Evolutionary conservation across 2,329 filamentous ascomycete genomes (phyloP).

Genomic region (Exophiala dermatitidis): DNA sequence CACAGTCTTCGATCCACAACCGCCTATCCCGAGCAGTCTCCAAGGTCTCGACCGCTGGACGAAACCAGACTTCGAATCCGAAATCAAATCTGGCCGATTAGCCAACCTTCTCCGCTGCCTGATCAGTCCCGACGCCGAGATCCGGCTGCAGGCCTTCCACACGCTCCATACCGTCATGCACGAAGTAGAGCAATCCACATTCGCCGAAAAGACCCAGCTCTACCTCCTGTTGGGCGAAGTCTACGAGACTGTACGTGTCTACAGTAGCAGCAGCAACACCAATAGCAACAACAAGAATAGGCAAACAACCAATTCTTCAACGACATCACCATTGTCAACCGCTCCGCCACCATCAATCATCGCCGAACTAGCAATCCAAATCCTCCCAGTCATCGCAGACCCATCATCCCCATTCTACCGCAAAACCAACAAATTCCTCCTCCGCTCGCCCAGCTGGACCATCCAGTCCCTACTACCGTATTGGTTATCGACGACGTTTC

Average conservation of each 20-base stretch:
- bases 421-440: constrained; percentile 79
- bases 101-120: constrained; percentile 66
- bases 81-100: constrained; percentile 66
- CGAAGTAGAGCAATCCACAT: constrained; percentile 53
- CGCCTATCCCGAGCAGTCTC: constrained; percentile 39
- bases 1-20: constrained; percentile 46
- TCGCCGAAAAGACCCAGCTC: constrained; percentile 54
- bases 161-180: constrained; percentile 49
- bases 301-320: background rate
- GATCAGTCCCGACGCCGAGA: constrained; percentile 64
- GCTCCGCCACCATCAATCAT: constrained; percentile 63
- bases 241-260: constrained; percentile 53
- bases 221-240: constrained; percentile 76
- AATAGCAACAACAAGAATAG: background rate
- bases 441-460: constrained; percentile 68
- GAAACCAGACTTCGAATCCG: constrained; percentile 64
- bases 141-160: constrained; percentile 68
- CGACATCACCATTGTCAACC: constrained; percentile 24
- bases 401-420: constrained; percentile 77
- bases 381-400: constrained; percentile 60
- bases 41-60: constrained; percentile 39
- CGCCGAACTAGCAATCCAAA: constrained; percentile 65
- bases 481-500: constrained; percentile 62
- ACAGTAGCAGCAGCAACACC: constrained; percentile 1
- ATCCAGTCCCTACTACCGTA: constrained; percentile 49